Evolutionary conservation across 169 alveolate species (phyloP).

Genomic region (Cryptosporidium sp.): DNA sequence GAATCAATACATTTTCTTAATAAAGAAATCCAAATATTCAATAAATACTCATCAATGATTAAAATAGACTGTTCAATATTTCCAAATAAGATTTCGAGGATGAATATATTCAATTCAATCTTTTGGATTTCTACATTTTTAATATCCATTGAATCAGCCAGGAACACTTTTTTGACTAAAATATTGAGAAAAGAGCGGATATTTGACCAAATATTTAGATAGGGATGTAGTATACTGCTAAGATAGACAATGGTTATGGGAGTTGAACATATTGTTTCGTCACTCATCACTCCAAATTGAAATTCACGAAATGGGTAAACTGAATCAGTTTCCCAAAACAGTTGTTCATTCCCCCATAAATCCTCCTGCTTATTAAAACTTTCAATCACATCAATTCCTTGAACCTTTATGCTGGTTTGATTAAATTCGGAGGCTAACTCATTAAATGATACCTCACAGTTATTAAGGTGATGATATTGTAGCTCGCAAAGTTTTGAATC

Average conservation of each 20-base stretch:
- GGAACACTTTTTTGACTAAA: slow-evolving; percentile 13
- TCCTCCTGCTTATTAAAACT: slow-evolving; percentile 1
- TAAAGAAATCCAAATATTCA: slow-evolving; percentile 53
- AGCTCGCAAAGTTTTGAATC: slow-evolving; percentile 38
- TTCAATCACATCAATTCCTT: not conserved
- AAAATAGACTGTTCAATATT: slow-evolving; percentile 54
- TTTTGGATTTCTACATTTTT: not conserved
- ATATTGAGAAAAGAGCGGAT: slow-evolving; percentile 37
- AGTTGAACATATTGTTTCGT: slow-evolving; percentile 7
- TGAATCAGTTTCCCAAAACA: slow-evolving; percentile 56
- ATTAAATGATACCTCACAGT: slow-evolving; percentile 38
- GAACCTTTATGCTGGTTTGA: not conserved
- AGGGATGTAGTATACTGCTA: slow-evolving; percentile 17
- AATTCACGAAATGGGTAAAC: slow-evolving; percentile 48
- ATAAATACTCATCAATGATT: slow-evolving; percentile 17
- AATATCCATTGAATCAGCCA: not conserved
- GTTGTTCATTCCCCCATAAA: slow-evolving; percentile 55
- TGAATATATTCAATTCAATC: slow-evolving; percentile 25
- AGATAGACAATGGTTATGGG: slow-evolving; percentile 49
- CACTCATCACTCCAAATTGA: slow-evolving; percentile 25
- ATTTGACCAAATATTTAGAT: slow-evolving; percentile 41
- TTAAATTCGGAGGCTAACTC: slow-evolving; percentile 9
- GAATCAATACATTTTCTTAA: slow-evolving; percentile 39
- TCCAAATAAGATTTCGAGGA: slow-evolving; percentile 21
- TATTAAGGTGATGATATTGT: slow-evolving; percentile 41